Base-by-base conservation (phyloP, 192 early-diverging fungal species). In the Rhizoclosmatium globosum region DNA sequence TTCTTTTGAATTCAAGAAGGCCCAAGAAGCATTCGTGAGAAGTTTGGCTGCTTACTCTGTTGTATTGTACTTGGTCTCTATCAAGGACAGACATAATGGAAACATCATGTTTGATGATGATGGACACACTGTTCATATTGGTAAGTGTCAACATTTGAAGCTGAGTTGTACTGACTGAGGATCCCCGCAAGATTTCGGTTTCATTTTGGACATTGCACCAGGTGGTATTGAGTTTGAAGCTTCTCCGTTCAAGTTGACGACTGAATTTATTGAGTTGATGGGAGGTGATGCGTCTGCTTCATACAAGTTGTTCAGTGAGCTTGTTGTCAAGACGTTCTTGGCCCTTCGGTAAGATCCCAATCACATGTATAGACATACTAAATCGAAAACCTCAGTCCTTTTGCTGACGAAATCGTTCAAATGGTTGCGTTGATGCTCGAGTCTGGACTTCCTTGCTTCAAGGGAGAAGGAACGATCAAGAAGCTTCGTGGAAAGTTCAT, bases 41-140 rank as follows among this genome's bases (percentile, higher is more conserved):
- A 94, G 93, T 72, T 89, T 95, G 23, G 98, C 98, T 2, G 94
- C 97, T 3, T 99, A 99, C 84, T 97, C 95, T 39, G 89, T 99
- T 38, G 91, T 99, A 15, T 90, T 96, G 65, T 99, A 95, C 83
- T 59, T 99, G 71, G 87, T 99, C 39, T 97, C 99, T 82, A 95
- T 99, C 86, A 99, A 99, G 84, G 98, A 99, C 87, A 89, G 98
- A 38, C 97, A 99, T 83, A 99, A 99, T 85, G 97, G 97, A 64
- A 99, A 99, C 86, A 98, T 99, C 78, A 99, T 99, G 98, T 90
- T 99, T 71, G 98, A 99, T 74, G 91, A 95, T 71, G 88, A 94
- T 71, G 98, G 98, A 0, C 96, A 99, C 81, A 92, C 99, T 41
- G 87, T 99, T 79, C 98, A 99, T 84, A 98, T 99, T 74, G 93